phyloP scores from a whole-genome alignment of 2,329 filamentous ascomycete species.

The Fusarium sp. region DNA sequence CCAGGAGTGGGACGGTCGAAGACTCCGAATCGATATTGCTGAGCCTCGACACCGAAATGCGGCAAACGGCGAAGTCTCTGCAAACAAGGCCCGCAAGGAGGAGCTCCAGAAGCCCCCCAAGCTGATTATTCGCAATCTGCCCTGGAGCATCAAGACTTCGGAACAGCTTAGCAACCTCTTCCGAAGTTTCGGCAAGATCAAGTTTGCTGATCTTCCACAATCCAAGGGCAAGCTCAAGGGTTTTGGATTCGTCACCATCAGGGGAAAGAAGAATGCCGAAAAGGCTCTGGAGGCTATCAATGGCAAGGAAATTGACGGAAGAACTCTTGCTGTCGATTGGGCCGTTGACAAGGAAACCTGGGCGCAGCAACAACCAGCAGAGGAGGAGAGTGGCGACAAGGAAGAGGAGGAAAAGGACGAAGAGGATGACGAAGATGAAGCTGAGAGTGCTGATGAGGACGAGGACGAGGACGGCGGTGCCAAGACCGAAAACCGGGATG shows the following conservation, averaged over 20 bases:
- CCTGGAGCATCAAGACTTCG: conserved; percentile 92
- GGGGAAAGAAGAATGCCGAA: conserved; percentile 90
- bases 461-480: conserved; percentile 43
- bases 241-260: conserved; percentile 92
- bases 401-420: conserved; percentile 57
- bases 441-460: conserved; percentile 42
- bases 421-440: conserved; percentile 46
- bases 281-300: conserved; percentile 87
- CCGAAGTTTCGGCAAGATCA: conserved; percentile 89
- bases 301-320: conserved; percentile 88
- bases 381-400: conserved; percentile 49
- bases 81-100: conserved; percentile 67
- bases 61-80: conserved; percentile 55
- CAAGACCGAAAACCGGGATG: conserved; percentile 51
- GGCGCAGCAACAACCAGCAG: conserved; percentile 70
- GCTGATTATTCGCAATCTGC: conserved; percentile 90
- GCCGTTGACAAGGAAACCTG: conserved; percentile 92
- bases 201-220: conserved; percentile 85
- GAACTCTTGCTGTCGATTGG: conserved; percentile 94
- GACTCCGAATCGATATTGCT: conserved; percentile 87
- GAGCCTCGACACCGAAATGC: conserved; percentile 81
- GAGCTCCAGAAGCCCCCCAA: conserved; percentile 73
- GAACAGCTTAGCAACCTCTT: conserved; percentile 86
- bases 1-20: conserved; percentile 79
- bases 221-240: conserved; percentile 80